Evolutionary conservation across 2,329 filamentous ascomycete genomes (phyloP).

Genomic region (Hansfordia pulvinata): DNA sequence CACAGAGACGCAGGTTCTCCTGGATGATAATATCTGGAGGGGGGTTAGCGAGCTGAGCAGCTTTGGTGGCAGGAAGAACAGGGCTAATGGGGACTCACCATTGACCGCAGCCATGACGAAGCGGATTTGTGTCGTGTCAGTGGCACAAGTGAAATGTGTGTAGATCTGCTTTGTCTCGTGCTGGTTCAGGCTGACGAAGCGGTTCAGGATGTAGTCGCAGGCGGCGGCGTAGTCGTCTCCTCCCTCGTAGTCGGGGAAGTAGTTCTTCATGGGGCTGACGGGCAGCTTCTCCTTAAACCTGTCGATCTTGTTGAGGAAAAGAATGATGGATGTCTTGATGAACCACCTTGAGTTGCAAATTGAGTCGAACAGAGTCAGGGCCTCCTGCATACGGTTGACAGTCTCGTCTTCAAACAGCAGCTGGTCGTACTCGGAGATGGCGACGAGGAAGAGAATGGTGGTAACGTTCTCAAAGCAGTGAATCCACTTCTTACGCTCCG

Average conservation of each 20-base stretch:
- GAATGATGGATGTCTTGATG: slow-evolving; percentile 77
- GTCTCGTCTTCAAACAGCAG: slow-evolving; percentile 93
- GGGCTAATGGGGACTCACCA: slow-evolving; percentile 42
- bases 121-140: slow-evolving; percentile 95
- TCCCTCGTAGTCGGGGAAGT: slow-evolving; percentile 86
- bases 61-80: slow-evolving; percentile 2
- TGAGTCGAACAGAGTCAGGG: slow-evolving; percentile 73
- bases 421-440: slow-evolving; percentile 95
- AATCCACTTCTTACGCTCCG: slow-evolving; percentile 98
- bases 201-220: slow-evolving; percentile 97
- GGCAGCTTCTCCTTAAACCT: slow-evolving; percentile 78
- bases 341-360: slow-evolving; percentile 86
- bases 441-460: slow-evolving; percentile 90
- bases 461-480: slow-evolving; percentile 98
- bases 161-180: slow-evolving; percentile 99
- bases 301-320: slow-evolving; percentile 84
- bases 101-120: slow-evolving; percentile 99
- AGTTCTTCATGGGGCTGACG: slow-evolving; percentile 73
- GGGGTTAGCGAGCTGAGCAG: slow-evolving; percentile 24
- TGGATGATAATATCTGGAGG: slow-evolving; percentile 93
- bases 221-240: slow-evolving; percentile 91
- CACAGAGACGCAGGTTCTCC: slow-evolving; percentile 93
- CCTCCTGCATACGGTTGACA: slow-evolving; percentile 89
- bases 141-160: slow-evolving; percentile 98
- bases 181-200: slow-evolving; percentile 96